Percentiles rank a stretch among this genome's conserved stretches.
Evolutionary conservation across 768 basidiomycete species (phyloP).

Genomic region (Agaricus sinodeliciosus): DNA sequence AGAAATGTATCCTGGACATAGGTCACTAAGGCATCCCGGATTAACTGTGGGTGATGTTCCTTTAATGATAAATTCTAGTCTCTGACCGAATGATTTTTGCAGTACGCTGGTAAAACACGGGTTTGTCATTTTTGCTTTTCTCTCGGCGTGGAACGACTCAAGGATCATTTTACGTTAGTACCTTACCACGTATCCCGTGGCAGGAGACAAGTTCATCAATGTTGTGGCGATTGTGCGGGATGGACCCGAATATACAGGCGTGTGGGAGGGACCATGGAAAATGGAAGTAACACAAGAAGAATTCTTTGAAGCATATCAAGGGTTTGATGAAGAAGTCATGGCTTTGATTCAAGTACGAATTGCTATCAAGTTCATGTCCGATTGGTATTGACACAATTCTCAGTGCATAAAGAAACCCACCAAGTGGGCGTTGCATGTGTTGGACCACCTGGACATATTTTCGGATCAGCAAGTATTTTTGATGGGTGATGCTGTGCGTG

Average conservation of each 20-base stretch:
- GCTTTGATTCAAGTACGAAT: slow-evolving; percentile 12
- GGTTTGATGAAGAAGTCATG: slow-evolving; percentile 13
- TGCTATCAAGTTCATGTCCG: no score
- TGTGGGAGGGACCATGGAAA: slow-evolving; percentile 16
- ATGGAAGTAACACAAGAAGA: slow-evolving; percentile 11
- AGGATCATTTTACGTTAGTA: slow-evolving; percentile 23
- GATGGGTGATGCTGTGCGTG: slow-evolving; percentile 19
- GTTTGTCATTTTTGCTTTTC: slow-evolving; percentile 10
- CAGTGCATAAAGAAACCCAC: slow-evolving; percentile 16
- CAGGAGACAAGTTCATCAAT: slow-evolving; percentile 38
- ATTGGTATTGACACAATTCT: neutral
- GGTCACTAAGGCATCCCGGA: slow-evolving; percentile 4
- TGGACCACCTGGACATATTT: slow-evolving; percentile 14
- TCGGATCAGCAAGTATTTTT: slow-evolving; percentile 15
- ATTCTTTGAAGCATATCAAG: slow-evolving; percentile 9
- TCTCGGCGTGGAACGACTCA: neutral
- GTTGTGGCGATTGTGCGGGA: slow-evolving; percentile 32
- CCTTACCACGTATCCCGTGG: slow-evolving; percentile 40
- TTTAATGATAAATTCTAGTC: no score
- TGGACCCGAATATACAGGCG: slow-evolving; percentile 7
- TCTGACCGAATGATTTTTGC: neutral
- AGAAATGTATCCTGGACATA: slow-evolving; percentile 23
- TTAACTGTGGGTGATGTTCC: slow-evolving; percentile 17
- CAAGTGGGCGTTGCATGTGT: slow-evolving; percentile 17
- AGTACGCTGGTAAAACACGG: slow-evolving; percentile 26